A percentile compares a stretch with the other conserved stretches of the same genome.
Evolutionary conservation across 345 rosid species (phyloP).

Genomic region (Populus ilicifolia): DNA sequence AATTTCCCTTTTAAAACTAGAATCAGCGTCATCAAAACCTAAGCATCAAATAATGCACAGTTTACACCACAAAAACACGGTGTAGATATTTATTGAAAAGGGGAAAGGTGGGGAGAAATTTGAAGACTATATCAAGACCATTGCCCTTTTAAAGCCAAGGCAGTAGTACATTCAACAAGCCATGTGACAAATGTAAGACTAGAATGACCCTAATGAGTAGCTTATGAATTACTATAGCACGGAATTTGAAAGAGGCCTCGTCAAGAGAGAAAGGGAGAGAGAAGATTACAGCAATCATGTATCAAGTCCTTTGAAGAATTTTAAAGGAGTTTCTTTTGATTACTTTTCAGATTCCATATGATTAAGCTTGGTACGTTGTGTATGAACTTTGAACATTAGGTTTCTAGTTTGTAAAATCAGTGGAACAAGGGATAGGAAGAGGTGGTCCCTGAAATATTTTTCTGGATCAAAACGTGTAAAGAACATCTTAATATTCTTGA

Average conservation of each 20-base stretch:
- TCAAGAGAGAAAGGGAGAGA: neutral
- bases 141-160: no score
- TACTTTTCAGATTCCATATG: no score
- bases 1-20: slow-evolving; percentile 2
- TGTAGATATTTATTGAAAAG: neutral
- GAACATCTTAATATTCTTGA: no score
- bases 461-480: no score
- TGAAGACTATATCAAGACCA: neutral
- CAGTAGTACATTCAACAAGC: neutral
- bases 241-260: neutral
- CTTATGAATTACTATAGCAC: neutral
- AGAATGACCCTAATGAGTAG: neutral
- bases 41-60: neutral
- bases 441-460: no score
- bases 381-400: no score
- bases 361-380: no score
- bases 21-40: slow-evolving; percentile 6
- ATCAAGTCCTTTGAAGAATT: no score
- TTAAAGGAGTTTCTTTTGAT: no score
- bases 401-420: no score
- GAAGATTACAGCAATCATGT: no score
- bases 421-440: no score
- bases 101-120: neutral
- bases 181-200: neutral
- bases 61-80: neutral